Conservation (phyloP, 805 yeast species). For the Kodamaea neixiangensis region DNA sequence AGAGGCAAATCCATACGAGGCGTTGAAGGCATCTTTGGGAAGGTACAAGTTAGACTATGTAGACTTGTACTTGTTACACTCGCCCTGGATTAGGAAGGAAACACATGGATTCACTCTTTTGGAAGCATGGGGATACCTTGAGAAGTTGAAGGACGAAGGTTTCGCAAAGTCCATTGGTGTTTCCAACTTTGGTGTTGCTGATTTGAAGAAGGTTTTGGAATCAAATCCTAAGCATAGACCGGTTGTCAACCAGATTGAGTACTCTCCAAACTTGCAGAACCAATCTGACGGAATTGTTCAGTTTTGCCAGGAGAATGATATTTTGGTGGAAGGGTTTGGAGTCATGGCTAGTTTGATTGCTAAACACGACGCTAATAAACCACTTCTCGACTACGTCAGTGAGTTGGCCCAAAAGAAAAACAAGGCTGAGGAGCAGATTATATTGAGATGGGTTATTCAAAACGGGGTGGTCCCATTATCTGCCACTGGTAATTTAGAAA, state of each 20-base stretch:
- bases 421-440: constrained; percentile 37
- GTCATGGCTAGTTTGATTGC: constrained; percentile 23
- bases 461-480: constrained; percentile 70
- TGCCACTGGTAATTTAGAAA: constrained; percentile 58
- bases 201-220: constrained; percentile 33
- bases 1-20: constrained; percentile 37
- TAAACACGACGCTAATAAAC: constrained; percentile 9
- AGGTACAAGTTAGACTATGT: constrained; percentile 46
- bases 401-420: constrained; percentile 49
- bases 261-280: constrained; percentile 24
- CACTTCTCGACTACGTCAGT: constrained; percentile 33
- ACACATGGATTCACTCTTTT: constrained; percentile 38
- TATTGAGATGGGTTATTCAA: constrained; percentile 21
- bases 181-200: constrained; percentile 55
- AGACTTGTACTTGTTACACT: constrained; percentile 53
- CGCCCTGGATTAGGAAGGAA: constrained; percentile 37
- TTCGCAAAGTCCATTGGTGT: constrained; percentile 70
- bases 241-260: constrained; percentile 24
- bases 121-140: constrained; percentile 72
- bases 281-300: constrained; percentile 18
- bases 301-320: constrained; percentile 13
- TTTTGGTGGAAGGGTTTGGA: constrained; percentile 23
- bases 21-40: constrained; percentile 40
- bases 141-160: constrained; percentile 61
- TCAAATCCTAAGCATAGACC: constrained; percentile 24